Base-by-base conservation (phyloP, 768 basidiomycete species). In the Tricholoma saponaceum region DNA sequence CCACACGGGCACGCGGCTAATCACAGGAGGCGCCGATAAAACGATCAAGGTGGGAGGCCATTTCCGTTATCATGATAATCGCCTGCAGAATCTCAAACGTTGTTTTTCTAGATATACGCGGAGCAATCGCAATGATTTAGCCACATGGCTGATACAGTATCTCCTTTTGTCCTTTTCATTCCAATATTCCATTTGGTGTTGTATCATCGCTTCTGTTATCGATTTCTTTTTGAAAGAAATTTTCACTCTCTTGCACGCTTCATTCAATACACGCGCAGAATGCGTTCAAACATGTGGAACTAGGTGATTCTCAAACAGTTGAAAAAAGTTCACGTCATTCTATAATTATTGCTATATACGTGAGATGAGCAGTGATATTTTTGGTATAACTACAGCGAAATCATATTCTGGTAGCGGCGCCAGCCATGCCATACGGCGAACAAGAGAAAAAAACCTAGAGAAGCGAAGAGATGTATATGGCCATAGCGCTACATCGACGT, bases 1-100 rank as follows among this genome's bases (percentile, higher is more conserved):
- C 71, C 80, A 87, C 70, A 98, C 96, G 1, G 97, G 97, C 2
- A 95, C 95, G 32, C 80, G 96, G 57, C 70, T 99, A 57, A 94
- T 95, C 63, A 97, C 95, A 14, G 97, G 97, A 35, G 90, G 95
- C 4, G 97, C 97, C 10, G 97, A 98, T 77, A 99, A 98, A 81
- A 98, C 96, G 9, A 96, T 98, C 77, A 98, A 99, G 83, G 91
- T 90, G 28, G 50, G 81, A 22, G 57, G 9, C 53, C 52, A 54
- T 51, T 39, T 20, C 43, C 9, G 33, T 16, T 58, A 56, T 56
- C 33, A 23, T 16, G 44, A 53, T 47, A n/a, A 52, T 47, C 60
- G 49, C 44, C 49, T 55, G 41, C 39, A 22, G 26, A 58, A 37
- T 22, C 51, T 47, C 32, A 14, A 41, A 35, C 39, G 49, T 39